Evolutionary conservation across 1,284 basidiomycete species (phyloP), one percentile per base, ranked within the genome.

Genomic region (Ceratobasidium papillatum): DNA sequence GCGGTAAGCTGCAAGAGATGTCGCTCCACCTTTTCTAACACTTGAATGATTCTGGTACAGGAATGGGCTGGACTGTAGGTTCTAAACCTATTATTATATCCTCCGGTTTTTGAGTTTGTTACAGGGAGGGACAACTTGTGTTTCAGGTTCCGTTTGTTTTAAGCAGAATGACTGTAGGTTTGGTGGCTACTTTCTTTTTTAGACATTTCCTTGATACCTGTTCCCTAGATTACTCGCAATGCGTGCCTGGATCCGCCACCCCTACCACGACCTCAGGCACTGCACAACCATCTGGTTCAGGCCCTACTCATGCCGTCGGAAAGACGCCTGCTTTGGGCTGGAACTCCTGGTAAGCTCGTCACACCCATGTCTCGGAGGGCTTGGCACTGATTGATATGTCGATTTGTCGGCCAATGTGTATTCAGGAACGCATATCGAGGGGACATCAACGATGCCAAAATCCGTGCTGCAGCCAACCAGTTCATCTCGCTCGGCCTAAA

Each of bases 401-500:
- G n/a, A n/a, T n/a, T n/a, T n/a, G n/a, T n/a, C n/a, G n/a, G 4
- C 19, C 32, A 19, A 1, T 3, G n/a, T 4, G 5, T 34, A 2
- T 27, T 14, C 27, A 74, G 75, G 75, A 76, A 76, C 34, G 75
- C 71, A 7, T 76, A 69, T 34, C 59, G 58, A 22, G 62, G 75
- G 19, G 62, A 84, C 72, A 85, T 87, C 76, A 84, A 83, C 72
- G 85, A 85, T 66, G 77, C 82, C 4, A 86, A 85, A 75, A 79
- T 88, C 34, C 77, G 87, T 56, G 82, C 82, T 32, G 86, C 86
- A 4, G 87, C 86, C 17, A 84, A 85, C 71, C 81, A 83, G 43
- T 84, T 88, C 69, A 78, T 85, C 11, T 83, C 83, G 3, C 81
- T 87, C 8, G 87, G 87, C 7, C 81, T 88, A 27, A 84, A 85